These are phyloP conservation scores for Sporothrix protearum DNA, from an alignment of 2,329 filamentous ascomycete species.

Conservation along the genomic window DNA sequence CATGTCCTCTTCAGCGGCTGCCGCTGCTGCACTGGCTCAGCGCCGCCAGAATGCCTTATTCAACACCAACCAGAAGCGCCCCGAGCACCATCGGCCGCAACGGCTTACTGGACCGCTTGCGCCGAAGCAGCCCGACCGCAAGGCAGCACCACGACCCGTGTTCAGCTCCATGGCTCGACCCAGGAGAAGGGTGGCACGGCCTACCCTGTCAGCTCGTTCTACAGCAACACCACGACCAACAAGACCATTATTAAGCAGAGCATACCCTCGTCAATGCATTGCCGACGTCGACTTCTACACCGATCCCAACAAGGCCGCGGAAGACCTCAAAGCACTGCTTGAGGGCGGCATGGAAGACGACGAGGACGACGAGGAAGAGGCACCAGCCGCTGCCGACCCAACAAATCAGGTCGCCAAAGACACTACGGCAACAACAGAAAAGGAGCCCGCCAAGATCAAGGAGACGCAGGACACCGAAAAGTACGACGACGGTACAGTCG, in stretches of 20 bases:
- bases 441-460: constrained; percentile 54
- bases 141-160: constrained; percentile 45
- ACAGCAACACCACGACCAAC: constrained; percentile 28
- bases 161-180: constrained; percentile 45
- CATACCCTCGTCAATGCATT: constrained; percentile 8
- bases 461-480: constrained; percentile 45
- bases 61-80: constrained; percentile 49
- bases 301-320: constrained; percentile 67
- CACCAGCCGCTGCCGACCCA: not conserved
- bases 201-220: constrained; percentile 30
- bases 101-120: constrained; percentile 47
- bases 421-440: not conserved
- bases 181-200: constrained; percentile 28
- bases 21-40: constrained; percentile 46
- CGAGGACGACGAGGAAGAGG: constrained; percentile 52
- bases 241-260: constrained; percentile 7
- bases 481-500: constrained; percentile 54
- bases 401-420: not conserved
- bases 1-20: constrained; percentile 26
- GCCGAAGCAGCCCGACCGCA: constrained; percentile 47
- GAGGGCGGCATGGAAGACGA: constrained; percentile 78
- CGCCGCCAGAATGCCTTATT: constrained; percentile 52
- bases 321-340: constrained; percentile 75
- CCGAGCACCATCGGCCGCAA: constrained; percentile 55
- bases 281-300: constrained; percentile 50